A percentile compares a stretch with the other conserved stretches of the same genome.
Conservation (phyloP, 2,329 filamentous ascomycete genomes). For the Claviceps humidiphila region DNA sequence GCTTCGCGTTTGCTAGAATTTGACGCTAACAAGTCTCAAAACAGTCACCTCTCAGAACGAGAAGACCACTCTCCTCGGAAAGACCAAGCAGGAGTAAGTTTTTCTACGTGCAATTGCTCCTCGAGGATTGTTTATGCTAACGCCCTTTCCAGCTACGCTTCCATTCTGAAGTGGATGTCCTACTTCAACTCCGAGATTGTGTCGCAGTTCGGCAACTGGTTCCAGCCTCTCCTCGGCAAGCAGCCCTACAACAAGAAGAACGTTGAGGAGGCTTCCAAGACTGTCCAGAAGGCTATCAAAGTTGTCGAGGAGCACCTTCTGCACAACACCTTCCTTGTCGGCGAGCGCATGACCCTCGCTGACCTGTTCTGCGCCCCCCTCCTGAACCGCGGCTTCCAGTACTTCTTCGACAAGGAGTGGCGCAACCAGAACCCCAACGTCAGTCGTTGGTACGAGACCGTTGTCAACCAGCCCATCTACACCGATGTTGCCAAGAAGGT, state of each 20-base stretch:
- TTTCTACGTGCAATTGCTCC: no score
- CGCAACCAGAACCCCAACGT: conserved; percentile 71
- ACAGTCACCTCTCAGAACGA: conserved; percentile 97
- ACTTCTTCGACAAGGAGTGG: conserved; percentile 86
- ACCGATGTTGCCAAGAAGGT: conserved; percentile 63
- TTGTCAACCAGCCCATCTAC: conserved; percentile 88
- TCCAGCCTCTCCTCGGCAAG: conserved; percentile 69
- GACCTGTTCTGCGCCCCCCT: conserved; percentile 76
- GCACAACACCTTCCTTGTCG: conserved; percentile 91
- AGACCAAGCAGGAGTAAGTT: conserved; percentile 96
- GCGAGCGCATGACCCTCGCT: conserved; percentile 93
- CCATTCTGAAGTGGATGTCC: conserved; percentile 97
- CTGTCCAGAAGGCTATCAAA: conserved; percentile 50
- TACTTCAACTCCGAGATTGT: conserved; percentile 87
- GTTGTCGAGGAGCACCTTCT: conserved; percentile 79
- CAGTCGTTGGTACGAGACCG: conserved; percentile 87
- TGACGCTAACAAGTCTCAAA: conserved; percentile 18
- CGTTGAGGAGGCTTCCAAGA: conserved; percentile 68
- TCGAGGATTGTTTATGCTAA: background rate
- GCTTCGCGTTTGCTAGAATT: background rate
- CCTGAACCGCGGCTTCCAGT: conserved; percentile 79
- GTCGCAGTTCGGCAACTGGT: conserved; percentile 61
- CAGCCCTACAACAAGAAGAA: conserved; percentile 96
- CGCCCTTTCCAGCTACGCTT: conserved; percentile 55
- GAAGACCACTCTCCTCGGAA: conserved; percentile 97